These are phyloP conservation scores for Inga leiocalycina DNA, from an alignment of 306 rosid species.

Conservation along the genomic window DNA sequence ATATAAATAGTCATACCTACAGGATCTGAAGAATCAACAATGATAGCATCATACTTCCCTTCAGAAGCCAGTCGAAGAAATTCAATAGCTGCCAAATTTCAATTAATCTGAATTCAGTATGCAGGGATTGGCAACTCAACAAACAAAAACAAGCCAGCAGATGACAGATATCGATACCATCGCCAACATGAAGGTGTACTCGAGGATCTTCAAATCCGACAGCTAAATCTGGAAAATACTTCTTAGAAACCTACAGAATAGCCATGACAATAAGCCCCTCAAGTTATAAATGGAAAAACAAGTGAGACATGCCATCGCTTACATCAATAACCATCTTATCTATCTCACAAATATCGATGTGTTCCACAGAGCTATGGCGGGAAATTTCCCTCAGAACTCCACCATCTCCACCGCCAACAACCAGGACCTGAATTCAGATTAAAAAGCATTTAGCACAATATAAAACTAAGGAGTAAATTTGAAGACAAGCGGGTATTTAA, in stretches of 20 bases:
- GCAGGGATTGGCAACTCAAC: slow-evolving; percentile 11
- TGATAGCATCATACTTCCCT: slow-evolving; percentile 88
- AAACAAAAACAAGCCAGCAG: slow-evolving; percentile 20
- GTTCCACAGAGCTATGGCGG: slow-evolving; percentile 86
- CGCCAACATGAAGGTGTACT: slow-evolving; percentile 88
- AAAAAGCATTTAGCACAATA: background rate
- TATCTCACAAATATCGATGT: slow-evolving; percentile 95
- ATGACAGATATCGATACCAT: slow-evolving; percentile 55
- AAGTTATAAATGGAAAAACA: slow-evolving; percentile 11
- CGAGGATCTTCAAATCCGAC: slow-evolving; percentile 96
- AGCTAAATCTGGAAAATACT: slow-evolving; percentile 80
- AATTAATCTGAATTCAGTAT: background rate
- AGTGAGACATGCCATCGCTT: slow-evolving; percentile 39
- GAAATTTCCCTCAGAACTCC: slow-evolving; percentile 91
- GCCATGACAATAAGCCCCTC: slow-evolving; percentile 28
- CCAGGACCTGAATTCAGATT: slow-evolving; percentile 68
- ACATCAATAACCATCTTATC: slow-evolving; percentile 98
- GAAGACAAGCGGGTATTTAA: background rate
- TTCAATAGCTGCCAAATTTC: slow-evolving; percentile 71
- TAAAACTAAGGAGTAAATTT: slow-evolving; percentile 5
- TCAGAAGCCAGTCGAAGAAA: slow-evolving; percentile 63
- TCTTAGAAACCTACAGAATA: slow-evolving; percentile 71
- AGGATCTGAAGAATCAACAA: slow-evolving; percentile 98
- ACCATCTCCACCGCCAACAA: slow-evolving; percentile 99
- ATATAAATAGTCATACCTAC: slow-evolving; percentile 65